These are phyloP conservation scores for Starmera caribaea DNA, from an alignment of 805 yeast genomes.

Conservation along the genomic window DNA sequence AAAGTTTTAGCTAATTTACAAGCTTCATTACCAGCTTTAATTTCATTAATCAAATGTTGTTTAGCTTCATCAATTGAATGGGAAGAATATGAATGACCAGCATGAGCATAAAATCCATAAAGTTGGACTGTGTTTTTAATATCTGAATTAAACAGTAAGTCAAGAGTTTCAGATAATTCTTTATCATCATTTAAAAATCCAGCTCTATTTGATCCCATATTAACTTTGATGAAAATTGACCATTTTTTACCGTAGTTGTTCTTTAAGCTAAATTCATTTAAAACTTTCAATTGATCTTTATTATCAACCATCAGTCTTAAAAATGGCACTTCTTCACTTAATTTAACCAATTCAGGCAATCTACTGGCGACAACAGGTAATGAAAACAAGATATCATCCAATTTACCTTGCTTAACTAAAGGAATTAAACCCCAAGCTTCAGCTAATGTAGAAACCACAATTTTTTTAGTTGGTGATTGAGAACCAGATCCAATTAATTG, in stretches of 20 bases:
- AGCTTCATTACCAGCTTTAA: conserved; percentile 47
- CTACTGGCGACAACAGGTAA: conserved; percentile 19
- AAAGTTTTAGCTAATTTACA: conserved; percentile 27
- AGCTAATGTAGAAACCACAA: conserved; percentile 59
- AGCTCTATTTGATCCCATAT: conserved; percentile 67
- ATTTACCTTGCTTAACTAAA: conserved; percentile 26
- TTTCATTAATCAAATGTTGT: conserved; percentile 41
- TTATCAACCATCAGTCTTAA: conserved; percentile 56
- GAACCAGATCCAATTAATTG: conserved; percentile 38
- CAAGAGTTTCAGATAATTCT: conserved; percentile 26
- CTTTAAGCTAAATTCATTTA: conserved; percentile 27
- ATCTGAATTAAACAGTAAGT: conserved; percentile 18
- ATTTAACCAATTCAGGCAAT: conserved; percentile 24
- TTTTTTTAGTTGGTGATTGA: conserved; percentile 19
- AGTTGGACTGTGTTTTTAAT: conserved; percentile 29
- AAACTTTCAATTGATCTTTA: conserved; percentile 40
- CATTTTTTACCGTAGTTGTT: conserved; percentile 30
- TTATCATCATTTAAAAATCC: conserved; percentile 31
- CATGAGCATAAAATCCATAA: conserved; percentile 70
- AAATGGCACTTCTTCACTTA: conserved; percentile 31
- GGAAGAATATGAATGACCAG: conserved; percentile 64
- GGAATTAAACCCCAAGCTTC: conserved; percentile 52
- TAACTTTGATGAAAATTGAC: conserved; percentile 59
- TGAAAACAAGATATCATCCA: conserved; percentile 25
- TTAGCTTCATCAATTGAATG: conserved; percentile 36